These are phyloP conservation scores for Calonectria hongkongensis DNA, from an alignment of 2,329 filamentous ascomycete genomes.

Conservation along the genomic window DNA sequence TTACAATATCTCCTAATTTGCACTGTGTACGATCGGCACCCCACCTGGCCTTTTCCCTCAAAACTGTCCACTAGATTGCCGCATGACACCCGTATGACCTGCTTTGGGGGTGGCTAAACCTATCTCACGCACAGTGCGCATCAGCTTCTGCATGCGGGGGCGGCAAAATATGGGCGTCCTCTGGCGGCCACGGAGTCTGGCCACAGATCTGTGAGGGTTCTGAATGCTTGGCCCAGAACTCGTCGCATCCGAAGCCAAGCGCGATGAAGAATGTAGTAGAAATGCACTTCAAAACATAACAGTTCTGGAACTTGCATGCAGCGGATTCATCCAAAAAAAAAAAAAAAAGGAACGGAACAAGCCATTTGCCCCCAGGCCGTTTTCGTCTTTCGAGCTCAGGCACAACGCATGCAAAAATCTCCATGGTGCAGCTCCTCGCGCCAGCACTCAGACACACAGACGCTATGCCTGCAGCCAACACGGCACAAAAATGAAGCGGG, in stretches of 20 bases:
- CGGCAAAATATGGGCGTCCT: constrained; percentile 19
- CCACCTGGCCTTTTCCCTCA: background rate
- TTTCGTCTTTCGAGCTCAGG: constrained; percentile 12
- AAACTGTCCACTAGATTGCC: constrained; percentile 2
- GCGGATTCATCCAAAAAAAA: background rate
- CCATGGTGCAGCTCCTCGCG: constrained; percentile 9
- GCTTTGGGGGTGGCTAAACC: constrained; percentile 27
- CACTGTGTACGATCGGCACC: constrained; percentile 34
- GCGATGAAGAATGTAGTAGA: background rate
- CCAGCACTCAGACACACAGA: constrained; percentile 3
- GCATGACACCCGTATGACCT: constrained; percentile 7
- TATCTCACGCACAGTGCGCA: constrained; percentile 27
- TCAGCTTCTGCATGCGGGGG: constrained; percentile 31
- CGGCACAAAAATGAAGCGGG: constrained; percentile 4
- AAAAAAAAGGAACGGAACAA: background rate
- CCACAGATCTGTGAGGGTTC: background rate
- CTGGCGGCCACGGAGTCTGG: constrained; percentile 1
- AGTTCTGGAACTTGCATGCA: background rate
- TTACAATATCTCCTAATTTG: constrained; percentile 4
- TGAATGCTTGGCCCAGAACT: background rate
- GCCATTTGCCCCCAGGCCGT: background rate
- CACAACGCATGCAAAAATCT: constrained; percentile 6
- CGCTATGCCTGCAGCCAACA: background rate
- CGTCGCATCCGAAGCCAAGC: background rate
- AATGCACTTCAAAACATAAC: background rate